These are phyloP conservation scores for Claviceps arundinis DNA, from an alignment of 2,329 filamentous ascomycete species.

Conservation along the genomic window DNA sequence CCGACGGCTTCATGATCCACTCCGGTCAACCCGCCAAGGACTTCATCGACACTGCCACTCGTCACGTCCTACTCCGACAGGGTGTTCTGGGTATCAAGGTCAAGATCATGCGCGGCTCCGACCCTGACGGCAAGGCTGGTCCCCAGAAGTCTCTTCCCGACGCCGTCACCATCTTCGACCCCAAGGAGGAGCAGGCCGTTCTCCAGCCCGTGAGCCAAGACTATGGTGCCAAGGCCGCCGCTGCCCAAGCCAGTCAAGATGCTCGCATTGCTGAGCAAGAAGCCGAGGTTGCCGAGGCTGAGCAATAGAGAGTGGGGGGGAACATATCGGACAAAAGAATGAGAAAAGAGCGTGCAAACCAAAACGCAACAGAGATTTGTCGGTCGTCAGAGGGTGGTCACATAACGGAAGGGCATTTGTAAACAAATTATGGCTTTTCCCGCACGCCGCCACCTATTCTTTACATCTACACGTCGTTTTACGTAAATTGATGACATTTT, in stretches of 20 bases:
- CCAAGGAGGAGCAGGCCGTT: slow-evolving; percentile 96
- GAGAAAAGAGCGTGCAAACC: not conserved
- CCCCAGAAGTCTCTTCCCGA: slow-evolving; percentile 96
- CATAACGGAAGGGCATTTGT: no score
- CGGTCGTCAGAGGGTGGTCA: no score
- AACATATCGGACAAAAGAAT: not conserved
- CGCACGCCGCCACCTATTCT: no score
- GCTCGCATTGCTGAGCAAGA: slow-evolving; percentile 46
- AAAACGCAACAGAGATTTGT: not conserved
- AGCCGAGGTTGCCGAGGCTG: slow-evolving; percentile 34
- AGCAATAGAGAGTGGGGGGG: slow-evolving; percentile 23
- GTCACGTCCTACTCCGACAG: slow-evolving; percentile 98
- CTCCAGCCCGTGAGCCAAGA: slow-evolving; percentile 95
- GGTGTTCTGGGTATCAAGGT: slow-evolving; percentile 99
- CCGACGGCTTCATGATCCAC: slow-evolving; percentile 99
- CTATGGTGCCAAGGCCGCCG: slow-evolving; percentile 85
- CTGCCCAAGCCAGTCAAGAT: slow-evolving; percentile 53
- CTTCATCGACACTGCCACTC: slow-evolving; percentile 97
- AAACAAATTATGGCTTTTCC: no score
- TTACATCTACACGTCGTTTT: no score
- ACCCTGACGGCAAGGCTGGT: slow-evolving; percentile 97
- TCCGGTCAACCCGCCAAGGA: slow-evolving; percentile 98
- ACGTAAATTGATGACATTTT: no score
- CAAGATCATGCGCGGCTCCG: slow-evolving; percentile 99
- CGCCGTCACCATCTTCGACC: slow-evolving; percentile 98